phyloP scores from a whole-genome alignment of 1,284 basidiomycete genomes.

The Cryptococcus sp. region DNA sequence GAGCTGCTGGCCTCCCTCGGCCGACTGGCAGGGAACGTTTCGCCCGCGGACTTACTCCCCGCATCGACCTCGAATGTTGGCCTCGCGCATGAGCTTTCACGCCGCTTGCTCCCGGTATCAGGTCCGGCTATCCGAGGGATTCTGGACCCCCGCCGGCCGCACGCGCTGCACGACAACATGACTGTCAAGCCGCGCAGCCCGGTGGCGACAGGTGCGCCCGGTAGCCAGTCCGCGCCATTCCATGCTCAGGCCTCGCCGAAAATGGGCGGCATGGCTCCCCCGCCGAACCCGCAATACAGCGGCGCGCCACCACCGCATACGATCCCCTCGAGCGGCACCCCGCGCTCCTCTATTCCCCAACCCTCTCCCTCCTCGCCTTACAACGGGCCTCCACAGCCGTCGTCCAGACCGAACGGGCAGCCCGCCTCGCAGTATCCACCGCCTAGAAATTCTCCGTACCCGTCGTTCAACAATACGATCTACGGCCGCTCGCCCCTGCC shows the following conservation, averaged over 20 bases:
- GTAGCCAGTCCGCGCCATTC: constrained; percentile 1
- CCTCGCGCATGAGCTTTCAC: constrained; percentile 34
- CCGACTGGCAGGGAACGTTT: constrained; percentile 16
- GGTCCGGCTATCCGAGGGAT: constrained; percentile 38
- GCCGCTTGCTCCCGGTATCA: constrained; percentile 23
- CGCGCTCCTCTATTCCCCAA: background rate
- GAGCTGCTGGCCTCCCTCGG: constrained; percentile 34
- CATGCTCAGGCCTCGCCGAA: constrained; percentile 10
- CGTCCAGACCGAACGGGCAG: background rate
- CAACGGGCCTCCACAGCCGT: background rate
- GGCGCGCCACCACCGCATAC: constrained; percentile 16
- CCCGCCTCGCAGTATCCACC: constrained; percentile 2
- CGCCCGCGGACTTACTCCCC: constrained; percentile 20
- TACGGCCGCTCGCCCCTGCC: background rate
- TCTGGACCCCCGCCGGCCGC: constrained; percentile 39
- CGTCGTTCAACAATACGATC: background rate
- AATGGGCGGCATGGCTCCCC: constrained; percentile 13
- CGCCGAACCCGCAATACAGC: constrained; percentile 11
- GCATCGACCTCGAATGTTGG: constrained; percentile 12
- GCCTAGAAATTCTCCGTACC: background rate
- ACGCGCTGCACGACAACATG: constrained; percentile 40
- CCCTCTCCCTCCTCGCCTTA: background rate
- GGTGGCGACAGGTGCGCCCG: constrained; percentile 5
- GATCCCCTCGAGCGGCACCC: background rate
- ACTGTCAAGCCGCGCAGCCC: constrained; percentile 21